These are phyloP conservation scores for Clohesyomyces aquaticus DNA, from an alignment of 495 filamentous ascomycete species.

Conservation along the genomic window DNA sequence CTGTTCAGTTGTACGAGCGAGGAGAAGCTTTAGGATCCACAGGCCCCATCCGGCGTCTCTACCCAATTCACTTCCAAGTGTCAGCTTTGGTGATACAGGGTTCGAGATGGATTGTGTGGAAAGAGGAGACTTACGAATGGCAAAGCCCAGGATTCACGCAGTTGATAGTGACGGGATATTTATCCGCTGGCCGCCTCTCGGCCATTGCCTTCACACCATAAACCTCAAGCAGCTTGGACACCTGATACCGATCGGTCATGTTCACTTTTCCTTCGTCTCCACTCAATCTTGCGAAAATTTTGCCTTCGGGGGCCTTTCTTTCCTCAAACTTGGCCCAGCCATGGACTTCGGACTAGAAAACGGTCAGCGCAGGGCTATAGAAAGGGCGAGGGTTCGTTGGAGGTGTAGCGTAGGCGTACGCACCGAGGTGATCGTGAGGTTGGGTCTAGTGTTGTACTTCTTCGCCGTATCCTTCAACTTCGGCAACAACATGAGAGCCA, in stretches of 20 bases:
- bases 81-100: neutral
- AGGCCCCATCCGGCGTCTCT: slow-evolving; percentile 31
- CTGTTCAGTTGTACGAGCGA: slow-evolving; percentile 48
- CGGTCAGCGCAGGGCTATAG: too few species aligned
- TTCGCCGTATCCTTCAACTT: slow-evolving; percentile 43
- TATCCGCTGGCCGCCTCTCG: neutral
- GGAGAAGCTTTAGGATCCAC: slow-evolving; percentile 21
- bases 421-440: slow-evolving; percentile 43
- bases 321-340: slow-evolving; percentile 41
- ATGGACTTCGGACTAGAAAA: slow-evolving; percentile 44
- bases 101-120: neutral
- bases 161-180: slow-evolving; percentile 48
- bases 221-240: slow-evolving; percentile 27
- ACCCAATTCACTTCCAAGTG: slow-evolving; percentile 38
- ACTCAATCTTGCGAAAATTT: slow-evolving; percentile 40
- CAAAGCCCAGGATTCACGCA: slow-evolving; percentile 51
- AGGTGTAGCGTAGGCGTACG: too few species aligned
- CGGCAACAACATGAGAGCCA: slow-evolving; percentile 51
- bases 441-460: slow-evolving; percentile 39
- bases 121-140: slow-evolving; percentile 34
- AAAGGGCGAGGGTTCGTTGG: too few species aligned
- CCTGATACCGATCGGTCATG: slow-evolving; percentile 41
- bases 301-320: slow-evolving; percentile 21
- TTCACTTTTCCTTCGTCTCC: slow-evolving; percentile 36
- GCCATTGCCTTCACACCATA: slow-evolving; percentile 10